phyloP scores from a whole-genome alignment of 306 rosid genomes.

The Cicer arietinum region DNA sequence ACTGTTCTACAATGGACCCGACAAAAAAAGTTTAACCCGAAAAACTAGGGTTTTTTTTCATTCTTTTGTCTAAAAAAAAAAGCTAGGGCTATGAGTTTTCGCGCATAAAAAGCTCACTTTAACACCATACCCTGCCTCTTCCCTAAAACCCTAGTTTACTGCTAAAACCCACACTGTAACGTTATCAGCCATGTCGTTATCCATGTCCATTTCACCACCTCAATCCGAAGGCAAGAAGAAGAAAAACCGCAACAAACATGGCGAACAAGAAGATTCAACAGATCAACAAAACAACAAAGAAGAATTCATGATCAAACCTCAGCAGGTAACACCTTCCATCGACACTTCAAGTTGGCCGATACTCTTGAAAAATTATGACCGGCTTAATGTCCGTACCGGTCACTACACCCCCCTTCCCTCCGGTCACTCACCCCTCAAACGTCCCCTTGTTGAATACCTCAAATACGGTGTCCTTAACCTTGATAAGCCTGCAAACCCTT shows the following conservation, averaged over 20 bases:
- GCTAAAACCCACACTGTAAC: not conserved
- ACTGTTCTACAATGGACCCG: not conserved
- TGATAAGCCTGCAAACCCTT: conserved; percentile 8
- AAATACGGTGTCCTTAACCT: conserved; percentile 11
- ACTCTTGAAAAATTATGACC: conserved; percentile 2
- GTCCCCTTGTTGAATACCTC: not conserved
- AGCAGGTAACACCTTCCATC: not conserved
- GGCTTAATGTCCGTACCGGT: conserved; percentile 5
- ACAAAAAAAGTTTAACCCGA: not conserved
- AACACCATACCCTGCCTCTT: not conserved
- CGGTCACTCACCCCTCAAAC: conserved; percentile 6
- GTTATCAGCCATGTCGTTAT: not conserved
- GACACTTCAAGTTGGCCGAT: conserved; percentile 5
- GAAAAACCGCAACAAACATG: conserved; percentile 14
- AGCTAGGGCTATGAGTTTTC: no score
- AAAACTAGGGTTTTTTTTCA: not conserved
- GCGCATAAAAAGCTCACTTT: no score
- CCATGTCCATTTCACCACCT: not conserved
- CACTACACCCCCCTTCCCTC: conserved; percentile 14
- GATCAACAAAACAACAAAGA: not conserved
- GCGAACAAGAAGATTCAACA: not conserved
- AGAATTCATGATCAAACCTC: conserved; percentile 20
- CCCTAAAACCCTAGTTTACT: not conserved
- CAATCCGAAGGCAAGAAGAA: not conserved
- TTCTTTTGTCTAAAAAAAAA: not conserved